These are phyloP conservation scores for Stereum hirsutum DNA, from an alignment of 1,284 basidiomycete genomes.

Conservation along the genomic window DNA sequence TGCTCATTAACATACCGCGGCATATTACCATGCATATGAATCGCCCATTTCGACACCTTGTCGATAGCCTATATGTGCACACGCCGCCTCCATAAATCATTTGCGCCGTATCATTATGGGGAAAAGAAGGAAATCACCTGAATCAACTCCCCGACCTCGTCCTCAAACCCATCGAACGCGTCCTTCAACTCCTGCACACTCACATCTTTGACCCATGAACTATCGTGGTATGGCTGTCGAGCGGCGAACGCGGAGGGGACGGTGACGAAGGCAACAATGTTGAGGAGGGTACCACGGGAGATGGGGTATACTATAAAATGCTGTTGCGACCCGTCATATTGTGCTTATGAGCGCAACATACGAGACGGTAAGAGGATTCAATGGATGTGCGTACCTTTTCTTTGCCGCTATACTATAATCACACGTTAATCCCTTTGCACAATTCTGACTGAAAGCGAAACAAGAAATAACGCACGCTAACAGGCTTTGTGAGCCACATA, in stretches of 20 bases:
- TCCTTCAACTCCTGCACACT: slow-evolving; percentile 24
- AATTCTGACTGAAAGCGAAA: neutral
- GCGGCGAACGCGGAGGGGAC: slow-evolving; percentile 25
- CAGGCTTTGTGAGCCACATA: slow-evolving; percentile 16
- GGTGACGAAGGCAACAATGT: slow-evolving; percentile 29
- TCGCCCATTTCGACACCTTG: slow-evolving; percentile 16
- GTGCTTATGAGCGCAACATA: neutral
- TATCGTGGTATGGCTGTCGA: slow-evolving; percentile 18
- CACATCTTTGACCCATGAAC: slow-evolving; percentile 26
- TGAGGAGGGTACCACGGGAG: slow-evolving; percentile 19
- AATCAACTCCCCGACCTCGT: slow-evolving; percentile 24
- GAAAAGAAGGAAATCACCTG: slow-evolving; percentile 21
- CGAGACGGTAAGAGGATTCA: neutral
- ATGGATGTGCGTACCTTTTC: slow-evolving; percentile 22
- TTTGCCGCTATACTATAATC: slow-evolving; percentile 33
- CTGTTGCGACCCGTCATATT: slow-evolving; percentile 5
- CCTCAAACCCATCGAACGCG: slow-evolving; percentile 25
- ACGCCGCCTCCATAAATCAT: no score
- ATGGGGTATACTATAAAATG: slow-evolving; percentile 19
- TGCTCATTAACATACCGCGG: slow-evolving; percentile 14
- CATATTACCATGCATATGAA: slow-evolving; percentile 14
- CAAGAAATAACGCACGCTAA: slow-evolving; percentile 7
- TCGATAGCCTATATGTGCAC: slow-evolving; percentile 13
- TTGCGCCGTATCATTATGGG: no score
- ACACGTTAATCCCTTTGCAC: neutral